These are phyloP conservation scores for Dianthus caryophyllus DNA, from an alignment of 148 eudicot species.

Conservation along the genomic window DNA sequence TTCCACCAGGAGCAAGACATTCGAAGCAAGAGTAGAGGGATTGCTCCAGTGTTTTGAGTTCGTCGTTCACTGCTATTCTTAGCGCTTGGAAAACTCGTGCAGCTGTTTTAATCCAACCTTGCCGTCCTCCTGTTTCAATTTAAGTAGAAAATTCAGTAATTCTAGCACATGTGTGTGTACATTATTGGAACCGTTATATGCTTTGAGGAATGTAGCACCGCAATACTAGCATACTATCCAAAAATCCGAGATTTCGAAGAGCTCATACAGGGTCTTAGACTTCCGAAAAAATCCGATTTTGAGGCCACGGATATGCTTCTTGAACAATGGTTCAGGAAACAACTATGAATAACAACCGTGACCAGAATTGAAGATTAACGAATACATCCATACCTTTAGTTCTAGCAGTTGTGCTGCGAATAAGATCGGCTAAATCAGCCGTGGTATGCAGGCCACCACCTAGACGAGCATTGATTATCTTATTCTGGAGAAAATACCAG, in stretches of 20 bases:
- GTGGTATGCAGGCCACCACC: slow-evolving; percentile 83
- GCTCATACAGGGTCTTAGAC: neutral
- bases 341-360: neutral
- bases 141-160: neutral
- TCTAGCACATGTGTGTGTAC: neutral
- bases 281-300: neutral
- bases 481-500: slow-evolving; percentile 76
- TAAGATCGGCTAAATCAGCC: slow-evolving; percentile 62
- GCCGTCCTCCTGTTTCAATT: slow-evolving; percentile 66
- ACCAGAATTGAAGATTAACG: neutral
- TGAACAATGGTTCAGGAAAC: neutral
- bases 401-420: slow-evolving; percentile 50
- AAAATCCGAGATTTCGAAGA: neutral
- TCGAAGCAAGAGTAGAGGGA: slow-evolving; percentile 63
- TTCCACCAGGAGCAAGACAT: slow-evolving; percentile 82
- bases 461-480: slow-evolving; percentile 70
- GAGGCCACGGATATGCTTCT: neutral
- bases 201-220: no score
- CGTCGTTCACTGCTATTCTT: slow-evolving; percentile 95
- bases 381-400: slow-evolving; percentile 49
- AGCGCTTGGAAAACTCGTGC: slow-evolving; percentile 97
- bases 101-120: slow-evolving; percentile 98
- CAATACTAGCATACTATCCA: no score
- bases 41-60: slow-evolving; percentile 64
- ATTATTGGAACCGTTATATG: neutral